These are phyloP conservation scores for Acanthamoeba divionensis DNA, from an alignment of 208 protist genomes.

Conservation along the genomic window DNA sequence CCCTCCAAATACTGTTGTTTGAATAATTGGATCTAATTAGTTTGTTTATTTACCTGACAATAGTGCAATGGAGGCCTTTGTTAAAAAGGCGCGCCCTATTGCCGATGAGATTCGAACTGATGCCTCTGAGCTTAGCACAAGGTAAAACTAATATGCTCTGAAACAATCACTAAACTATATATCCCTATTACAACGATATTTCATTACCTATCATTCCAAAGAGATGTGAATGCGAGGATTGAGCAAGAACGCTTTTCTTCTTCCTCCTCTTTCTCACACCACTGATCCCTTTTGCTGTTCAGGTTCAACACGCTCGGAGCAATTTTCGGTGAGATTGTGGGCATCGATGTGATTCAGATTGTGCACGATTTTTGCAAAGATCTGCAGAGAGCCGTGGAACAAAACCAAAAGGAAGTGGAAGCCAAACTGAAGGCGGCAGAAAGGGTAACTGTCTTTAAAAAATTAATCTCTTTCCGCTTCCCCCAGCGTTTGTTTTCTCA, in stretches of 20 bases:
- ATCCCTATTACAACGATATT: neutral
- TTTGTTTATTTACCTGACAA: neutral
- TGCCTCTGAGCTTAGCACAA: neutral
- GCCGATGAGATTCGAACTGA: neutral
- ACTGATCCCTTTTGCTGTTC: neutral
- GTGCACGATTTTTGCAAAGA: conserved; percentile 16
- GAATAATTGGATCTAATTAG: neutral
- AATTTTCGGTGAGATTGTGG: neutral
- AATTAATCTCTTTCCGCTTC: no score
- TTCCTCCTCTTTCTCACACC: neutral
- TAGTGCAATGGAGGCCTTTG: neutral
- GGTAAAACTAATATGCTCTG: neutral
- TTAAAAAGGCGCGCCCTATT: neutral
- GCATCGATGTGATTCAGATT: neutral
- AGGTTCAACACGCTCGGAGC: neutral
- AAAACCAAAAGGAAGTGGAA: neutral
- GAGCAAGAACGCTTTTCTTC: neutral
- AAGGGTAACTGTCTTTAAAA: neutral
- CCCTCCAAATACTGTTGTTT: neutral
- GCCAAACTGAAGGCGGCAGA: neutral
- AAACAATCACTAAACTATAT: neutral
- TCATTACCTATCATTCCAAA: no score
- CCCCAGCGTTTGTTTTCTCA: no score
- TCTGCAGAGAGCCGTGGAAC: neutral
- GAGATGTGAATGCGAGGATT: no score